Conservation (phyloP, 257 asterid genomes). For the Solanum chaucha region DNA sequence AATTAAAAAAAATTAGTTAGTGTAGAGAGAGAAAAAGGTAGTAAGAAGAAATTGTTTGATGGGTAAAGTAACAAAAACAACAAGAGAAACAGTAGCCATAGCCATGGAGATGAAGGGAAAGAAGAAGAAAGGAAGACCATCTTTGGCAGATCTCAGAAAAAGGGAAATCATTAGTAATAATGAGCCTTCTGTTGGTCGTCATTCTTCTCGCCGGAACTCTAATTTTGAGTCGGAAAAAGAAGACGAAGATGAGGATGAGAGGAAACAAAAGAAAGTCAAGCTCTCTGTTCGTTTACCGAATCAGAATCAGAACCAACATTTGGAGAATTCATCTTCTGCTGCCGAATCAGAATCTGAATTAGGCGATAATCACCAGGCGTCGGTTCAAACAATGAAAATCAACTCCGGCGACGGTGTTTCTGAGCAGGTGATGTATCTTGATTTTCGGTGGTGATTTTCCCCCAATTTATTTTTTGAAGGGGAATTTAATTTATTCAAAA, state of each 20-base stretch:
- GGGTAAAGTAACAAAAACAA: slow-evolving; percentile 53
- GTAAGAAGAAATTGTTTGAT: slow-evolving; percentile 6
- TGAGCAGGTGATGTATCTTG: slow-evolving; percentile 33
- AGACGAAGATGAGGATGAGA: slow-evolving; percentile 56
- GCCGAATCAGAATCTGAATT: slow-evolving; percentile 36
- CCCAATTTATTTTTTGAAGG: background rate
- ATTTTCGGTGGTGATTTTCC: background rate
- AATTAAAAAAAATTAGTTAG: background rate
- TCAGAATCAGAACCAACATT: slow-evolving; percentile 7
- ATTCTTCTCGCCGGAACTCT: slow-evolving; percentile 60
- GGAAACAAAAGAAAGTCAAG: slow-evolving; percentile 84
- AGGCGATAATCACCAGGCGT: slow-evolving; percentile 28
- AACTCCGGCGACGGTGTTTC: slow-evolving; percentile 30
- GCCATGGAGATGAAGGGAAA: slow-evolving; percentile 42
- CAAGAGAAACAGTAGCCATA: slow-evolving; percentile 9
- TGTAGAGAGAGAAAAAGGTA: slow-evolving; percentile 1
- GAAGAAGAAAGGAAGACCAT: slow-evolving; percentile 90
- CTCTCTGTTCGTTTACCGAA: slow-evolving; percentile 73
- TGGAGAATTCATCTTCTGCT: slow-evolving; percentile 7
- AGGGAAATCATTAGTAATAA: background rate
- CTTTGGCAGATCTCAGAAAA: slow-evolving; percentile 24
- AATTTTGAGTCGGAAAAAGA: slow-evolving; percentile 10
- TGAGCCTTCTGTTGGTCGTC: slow-evolving; percentile 29
- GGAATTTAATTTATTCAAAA: background rate
- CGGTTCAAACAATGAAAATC: slow-evolving; percentile 37